These are phyloP conservation scores for Apiospora sp. DNA, from an alignment of 2,329 filamentous ascomycete species.

Conservation along the genomic window DNA sequence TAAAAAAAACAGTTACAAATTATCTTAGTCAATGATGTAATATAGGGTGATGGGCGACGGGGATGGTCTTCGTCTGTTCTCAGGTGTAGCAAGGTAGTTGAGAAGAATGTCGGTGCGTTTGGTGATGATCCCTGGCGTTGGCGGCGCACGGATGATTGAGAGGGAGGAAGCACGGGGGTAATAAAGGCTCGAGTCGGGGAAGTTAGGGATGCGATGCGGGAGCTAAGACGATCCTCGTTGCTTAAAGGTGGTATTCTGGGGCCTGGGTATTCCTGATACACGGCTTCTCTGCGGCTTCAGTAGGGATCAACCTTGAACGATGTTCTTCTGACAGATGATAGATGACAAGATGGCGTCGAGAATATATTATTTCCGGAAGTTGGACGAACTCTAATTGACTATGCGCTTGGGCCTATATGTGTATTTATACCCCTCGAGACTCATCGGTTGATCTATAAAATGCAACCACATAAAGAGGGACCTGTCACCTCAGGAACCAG, in stretches of 20 bases:
- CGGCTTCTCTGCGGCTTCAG: neutral
- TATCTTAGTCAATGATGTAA: neutral
- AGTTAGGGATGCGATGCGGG: neutral
- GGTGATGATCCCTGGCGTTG: neutral
- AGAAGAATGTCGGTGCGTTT: neutral
- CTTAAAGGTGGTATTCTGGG: neutral
- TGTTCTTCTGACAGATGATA: no score
- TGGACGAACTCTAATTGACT: conserved; percentile 4
- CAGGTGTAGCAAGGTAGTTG: neutral
- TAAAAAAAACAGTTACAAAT: neutral
- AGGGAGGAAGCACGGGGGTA: neutral
- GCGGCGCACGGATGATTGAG: neutral
- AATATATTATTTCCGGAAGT: neutral
- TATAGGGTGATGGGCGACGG: neutral
- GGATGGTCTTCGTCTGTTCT: neutral
- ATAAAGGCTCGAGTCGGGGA: neutral
- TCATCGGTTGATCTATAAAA: neutral
- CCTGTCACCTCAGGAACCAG: neutral
- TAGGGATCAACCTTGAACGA: conserved; percentile 15
- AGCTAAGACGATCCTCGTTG: conserved; percentile 5
- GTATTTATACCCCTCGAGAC: neutral
- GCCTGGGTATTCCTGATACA: conserved; percentile 2
- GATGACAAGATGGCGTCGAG: neutral
- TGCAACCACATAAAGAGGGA: neutral
- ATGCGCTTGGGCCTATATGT: conserved; percentile 7